Base-by-base conservation (phyloP, 371 early-diverging fungal species). In the Entomophthora muscae region DNA sequence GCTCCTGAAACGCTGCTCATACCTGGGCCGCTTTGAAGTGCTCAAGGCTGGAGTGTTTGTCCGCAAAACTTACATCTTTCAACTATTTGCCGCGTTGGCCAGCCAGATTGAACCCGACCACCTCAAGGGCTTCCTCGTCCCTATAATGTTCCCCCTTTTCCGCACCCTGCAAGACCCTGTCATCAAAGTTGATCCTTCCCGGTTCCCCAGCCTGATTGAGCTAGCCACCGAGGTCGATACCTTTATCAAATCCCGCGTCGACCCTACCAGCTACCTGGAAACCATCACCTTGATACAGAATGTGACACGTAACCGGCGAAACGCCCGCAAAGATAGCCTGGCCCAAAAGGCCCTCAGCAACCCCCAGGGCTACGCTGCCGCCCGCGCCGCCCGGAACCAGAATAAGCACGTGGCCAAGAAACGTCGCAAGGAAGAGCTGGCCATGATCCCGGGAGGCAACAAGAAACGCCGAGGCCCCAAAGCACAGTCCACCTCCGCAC, bases 21-120 rank as follows among this genome's bases (percentile, higher is more conserved):
- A 80, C 72, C 68, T 83, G 61, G 82, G 83, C 21, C 77, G 89
- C 32, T 64, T 65, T 10, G 85, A 83, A 33, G 72, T 77, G 21
- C 75, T 30, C 77, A 74, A 71, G 70, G 54, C 60, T 67, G 54
- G 56, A 77, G 71, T 27, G 66, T 74, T 66, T 79, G n/a, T 68
- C 76, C 70, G 82, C 79, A 75, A 71, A 68, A 80, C 80, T 2
- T 80, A 78, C 52, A 80, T 88, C 32, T 93, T 90, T 75, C 85
- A 90, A 69, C 87, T 84, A 82, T 90, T 89, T 76, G 95, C 94
- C n/a, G 93, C 92, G 10, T 79, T 93, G 69, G 69, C 82, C 32
- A 78, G 79, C 32, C 72, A 76, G 28, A 76, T 92, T 51, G 76
- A 78, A 0, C 52, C 80, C 2, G 70, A 76, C 2, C 76, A 83